These are phyloP conservation scores for Fusarium sp. DNA, from an alignment of 2,329 filamentous ascomycete genomes.

Conservation along the genomic window DNA sequence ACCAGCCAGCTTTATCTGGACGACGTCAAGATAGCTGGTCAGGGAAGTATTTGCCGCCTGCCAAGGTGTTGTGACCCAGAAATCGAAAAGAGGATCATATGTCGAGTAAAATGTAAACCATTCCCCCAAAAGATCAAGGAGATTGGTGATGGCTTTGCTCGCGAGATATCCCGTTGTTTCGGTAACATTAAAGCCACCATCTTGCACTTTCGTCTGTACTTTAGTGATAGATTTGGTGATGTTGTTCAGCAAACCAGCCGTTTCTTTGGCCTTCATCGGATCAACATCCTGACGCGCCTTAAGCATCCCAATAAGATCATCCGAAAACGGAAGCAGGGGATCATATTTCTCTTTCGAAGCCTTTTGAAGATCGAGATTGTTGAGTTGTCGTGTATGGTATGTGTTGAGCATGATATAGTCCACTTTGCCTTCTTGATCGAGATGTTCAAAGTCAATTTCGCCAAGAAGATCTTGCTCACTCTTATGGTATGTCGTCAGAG, in stretches of 20 bases:
- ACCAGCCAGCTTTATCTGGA: slow-evolving; percentile 5
- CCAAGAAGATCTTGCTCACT: slow-evolving; percentile 7
- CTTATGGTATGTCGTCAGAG: slow-evolving; percentile 9
- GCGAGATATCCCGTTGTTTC: slow-evolving; percentile 26
- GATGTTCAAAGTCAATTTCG: slow-evolving; percentile 11
- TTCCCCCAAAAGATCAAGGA: slow-evolving; percentile 10
- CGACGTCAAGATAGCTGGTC: neutral
- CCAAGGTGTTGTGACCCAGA: slow-evolving; percentile 31
- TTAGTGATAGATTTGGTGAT: slow-evolving; percentile 16
- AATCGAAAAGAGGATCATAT: slow-evolving; percentile 26
- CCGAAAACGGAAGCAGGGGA: neutral
- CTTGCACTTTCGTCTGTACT: slow-evolving; percentile 14
- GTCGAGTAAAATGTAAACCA: slow-evolving; percentile 31
- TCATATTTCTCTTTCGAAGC: neutral
- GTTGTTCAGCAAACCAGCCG: slow-evolving; percentile 8
- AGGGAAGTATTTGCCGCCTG: slow-evolving; percentile 1
- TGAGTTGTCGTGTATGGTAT: slow-evolving; percentile 18
- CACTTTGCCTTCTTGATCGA: slow-evolving; percentile 27
- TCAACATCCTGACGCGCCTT: slow-evolving; percentile 29
- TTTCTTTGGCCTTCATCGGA: slow-evolving; percentile 21
- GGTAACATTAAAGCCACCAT: slow-evolving; percentile 13
- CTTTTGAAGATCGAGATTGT: slow-evolving; percentile 16
- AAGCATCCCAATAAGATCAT: slow-evolving; percentile 12
- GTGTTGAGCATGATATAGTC: slow-evolving; percentile 31
- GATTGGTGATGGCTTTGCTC: neutral